Conservation (phyloP, 2,329 filamentous ascomycete species). For the Epichloe aotearoae region DNA sequence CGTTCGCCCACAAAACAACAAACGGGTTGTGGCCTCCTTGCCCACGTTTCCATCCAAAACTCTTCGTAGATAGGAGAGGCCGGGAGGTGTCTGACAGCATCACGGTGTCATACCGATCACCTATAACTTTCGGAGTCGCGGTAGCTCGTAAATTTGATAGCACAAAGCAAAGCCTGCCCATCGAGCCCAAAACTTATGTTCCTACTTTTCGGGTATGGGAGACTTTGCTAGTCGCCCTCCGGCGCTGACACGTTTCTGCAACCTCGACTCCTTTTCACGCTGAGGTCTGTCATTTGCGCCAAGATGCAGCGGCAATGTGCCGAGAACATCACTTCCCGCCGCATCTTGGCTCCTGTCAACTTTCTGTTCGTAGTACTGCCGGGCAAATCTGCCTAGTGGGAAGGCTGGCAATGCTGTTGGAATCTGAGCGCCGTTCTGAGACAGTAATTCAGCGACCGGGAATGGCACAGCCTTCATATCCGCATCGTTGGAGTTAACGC, state of each 20-base stretch:
- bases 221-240: conserved; percentile 58
- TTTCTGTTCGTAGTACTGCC: conserved; percentile 75
- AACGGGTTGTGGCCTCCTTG: not conserved
- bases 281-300: conserved; percentile 36
- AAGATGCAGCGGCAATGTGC: conserved; percentile 40
- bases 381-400: conserved; percentile 67
- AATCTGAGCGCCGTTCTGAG: conserved; percentile 89
- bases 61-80: not conserved
- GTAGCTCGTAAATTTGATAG: conserved; percentile 20
- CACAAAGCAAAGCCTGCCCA: conserved; percentile 24
- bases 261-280: conserved; percentile 51
- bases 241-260: conserved; percentile 70
- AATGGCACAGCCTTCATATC: conserved; percentile 54
- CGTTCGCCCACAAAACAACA: not conserved
- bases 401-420: conserved; percentile 65
- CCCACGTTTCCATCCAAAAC: not conserved
- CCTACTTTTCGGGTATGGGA: conserved; percentile 49
- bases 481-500: conserved; percentile 28
- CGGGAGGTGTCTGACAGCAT: not conserved
- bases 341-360: conserved; percentile 31
- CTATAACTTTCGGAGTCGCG: conserved; percentile 13
- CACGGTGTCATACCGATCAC: not conserved
- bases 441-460: conserved; percentile 75
- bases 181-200: conserved; percentile 26
- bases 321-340: conserved; percentile 41